Evolutionary conservation across 108 stramenopile genomes (phyloP).

Genomic region (Aurantiochytrium sp.): DNA sequence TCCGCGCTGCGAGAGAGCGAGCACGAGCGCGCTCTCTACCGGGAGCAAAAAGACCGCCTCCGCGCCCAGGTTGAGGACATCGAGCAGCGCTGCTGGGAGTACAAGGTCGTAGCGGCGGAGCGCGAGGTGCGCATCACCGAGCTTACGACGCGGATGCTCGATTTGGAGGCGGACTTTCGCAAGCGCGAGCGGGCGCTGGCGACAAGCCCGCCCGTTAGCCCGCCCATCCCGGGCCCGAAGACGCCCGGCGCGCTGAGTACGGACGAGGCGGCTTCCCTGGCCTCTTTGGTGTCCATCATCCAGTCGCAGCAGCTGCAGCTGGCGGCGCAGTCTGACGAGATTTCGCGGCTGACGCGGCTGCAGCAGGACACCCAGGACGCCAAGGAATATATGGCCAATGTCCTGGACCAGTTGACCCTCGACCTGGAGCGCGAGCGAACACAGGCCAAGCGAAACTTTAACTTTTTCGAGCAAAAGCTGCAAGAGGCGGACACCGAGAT

Average conservation of each 20-base stretch:
- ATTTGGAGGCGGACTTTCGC: neutral
- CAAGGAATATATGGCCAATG: conserved; percentile 14
- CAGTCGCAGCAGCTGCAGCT: conserved; percentile 28
- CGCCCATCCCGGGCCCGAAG: neutral
- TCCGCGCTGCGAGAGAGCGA: neutral
- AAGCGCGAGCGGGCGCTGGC: neutral
- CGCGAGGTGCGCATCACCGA: conserved; percentile 10
- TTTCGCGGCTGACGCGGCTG: neutral
- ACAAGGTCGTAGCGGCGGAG: conserved; percentile 18
- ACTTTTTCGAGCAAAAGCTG: conserved; percentile 4
- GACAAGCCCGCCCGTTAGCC: neutral
- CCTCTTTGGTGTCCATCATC: neutral
- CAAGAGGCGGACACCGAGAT: neutral
- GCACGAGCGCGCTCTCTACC: neutral
- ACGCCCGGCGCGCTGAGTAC: neutral
- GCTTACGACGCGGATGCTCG: neutral
- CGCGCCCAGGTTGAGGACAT: neutral
- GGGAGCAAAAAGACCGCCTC: neutral
- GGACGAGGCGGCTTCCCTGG: neutral
- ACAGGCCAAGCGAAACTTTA: conserved; percentile 23
- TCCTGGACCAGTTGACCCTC: neutral
- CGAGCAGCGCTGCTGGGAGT: conserved; percentile 25
- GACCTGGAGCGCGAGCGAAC: conserved; percentile 28
- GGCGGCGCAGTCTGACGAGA: neutral
- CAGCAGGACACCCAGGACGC: neutral